Conservation (phyloP, 371 early-diverging fungal species). For the Encephalitozoon intestinalis region DNA sequence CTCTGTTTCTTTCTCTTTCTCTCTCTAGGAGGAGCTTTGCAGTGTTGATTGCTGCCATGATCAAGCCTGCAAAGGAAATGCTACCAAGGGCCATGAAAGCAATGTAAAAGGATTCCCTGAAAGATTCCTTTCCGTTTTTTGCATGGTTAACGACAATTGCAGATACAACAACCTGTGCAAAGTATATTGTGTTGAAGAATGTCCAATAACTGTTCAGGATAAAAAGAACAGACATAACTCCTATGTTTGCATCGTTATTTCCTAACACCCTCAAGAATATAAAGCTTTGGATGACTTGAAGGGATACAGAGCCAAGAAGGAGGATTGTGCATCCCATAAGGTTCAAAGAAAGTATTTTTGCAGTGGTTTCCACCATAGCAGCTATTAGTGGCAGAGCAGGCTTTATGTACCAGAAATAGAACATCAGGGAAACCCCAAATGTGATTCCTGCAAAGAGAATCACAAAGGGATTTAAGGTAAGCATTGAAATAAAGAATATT, state of each 20-base stretch:
- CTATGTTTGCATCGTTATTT: constrained; percentile 30
- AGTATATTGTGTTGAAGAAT: constrained; percentile 33
- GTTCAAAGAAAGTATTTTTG: constrained; percentile 41
- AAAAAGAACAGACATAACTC: constrained; percentile 22
- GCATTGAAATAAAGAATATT: not conserved
- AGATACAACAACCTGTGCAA: constrained; percentile 29
- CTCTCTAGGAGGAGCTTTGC: constrained; percentile 3
- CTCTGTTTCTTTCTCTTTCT: not conserved
- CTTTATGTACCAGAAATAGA: constrained; percentile 4
- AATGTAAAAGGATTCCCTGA: not conserved
- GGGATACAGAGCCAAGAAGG: constrained; percentile 42
- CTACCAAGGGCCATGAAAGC: constrained; percentile 20
- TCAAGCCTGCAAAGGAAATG: constrained; percentile 35
- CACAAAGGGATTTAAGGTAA: not conserved
- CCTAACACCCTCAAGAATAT: constrained; percentile 32
- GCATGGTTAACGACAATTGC: constrained; percentile 6
- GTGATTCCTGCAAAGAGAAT: not conserved
- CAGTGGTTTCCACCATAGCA: not conserved
- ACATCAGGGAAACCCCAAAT: not conserved
- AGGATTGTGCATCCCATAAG: constrained; percentile 31
- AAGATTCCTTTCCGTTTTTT: not conserved
- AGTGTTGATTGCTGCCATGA: constrained; percentile 18
- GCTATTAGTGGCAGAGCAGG: not conserved
- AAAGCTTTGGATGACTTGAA: constrained; percentile 36
- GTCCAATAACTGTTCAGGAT: constrained; percentile 12